These are phyloP conservation scores for Laguncularia racemosa DNA, from an alignment of 345 rosid species.

Conservation along the genomic window DNA sequence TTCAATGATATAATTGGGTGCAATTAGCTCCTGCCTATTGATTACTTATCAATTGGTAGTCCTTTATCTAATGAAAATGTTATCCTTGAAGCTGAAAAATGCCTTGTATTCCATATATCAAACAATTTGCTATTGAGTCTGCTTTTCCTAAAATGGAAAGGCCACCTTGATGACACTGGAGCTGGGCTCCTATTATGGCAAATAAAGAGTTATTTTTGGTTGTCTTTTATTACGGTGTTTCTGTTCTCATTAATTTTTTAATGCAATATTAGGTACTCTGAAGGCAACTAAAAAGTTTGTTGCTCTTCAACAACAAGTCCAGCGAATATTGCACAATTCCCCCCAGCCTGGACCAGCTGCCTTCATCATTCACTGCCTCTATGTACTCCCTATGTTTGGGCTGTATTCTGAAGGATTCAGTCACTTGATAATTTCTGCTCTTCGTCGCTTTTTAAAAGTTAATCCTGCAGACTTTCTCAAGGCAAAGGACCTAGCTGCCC, in stretches of 20 bases:
- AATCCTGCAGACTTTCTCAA: conserved; percentile 28
- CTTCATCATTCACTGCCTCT: conserved; percentile 56
- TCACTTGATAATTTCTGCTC: conserved; percentile 76
- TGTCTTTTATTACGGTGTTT: neutral
- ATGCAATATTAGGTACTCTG: conserved; percentile 41
- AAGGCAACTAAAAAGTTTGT: conserved; percentile 73
- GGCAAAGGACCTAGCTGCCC: conserved; percentile 58
- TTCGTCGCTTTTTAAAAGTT: conserved; percentile 52
- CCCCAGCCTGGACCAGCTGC: conserved; percentile 76
- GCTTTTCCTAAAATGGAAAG: no score
- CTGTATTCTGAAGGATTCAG: conserved; percentile 69
- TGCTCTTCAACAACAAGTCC: conserved; percentile 67
- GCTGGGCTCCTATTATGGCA: neutral
- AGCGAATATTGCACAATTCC: conserved; percentile 42
- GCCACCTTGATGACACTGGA: no score
- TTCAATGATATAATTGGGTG: no score
- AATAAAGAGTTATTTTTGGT: neutral
- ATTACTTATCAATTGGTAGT: no score
- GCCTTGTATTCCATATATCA: no score
- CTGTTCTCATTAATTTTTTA: neutral
- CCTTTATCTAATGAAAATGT: neutral
- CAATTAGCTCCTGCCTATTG: no score
- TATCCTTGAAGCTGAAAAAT: no score
- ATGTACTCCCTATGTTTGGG: conserved; percentile 68
- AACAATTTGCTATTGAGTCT: no score